Evolutionary conservation across 1,284 basidiomycete species (phyloP), one percentile per base, ranked within the genome.

Genomic region (Leccinum angustisporum): DNA sequence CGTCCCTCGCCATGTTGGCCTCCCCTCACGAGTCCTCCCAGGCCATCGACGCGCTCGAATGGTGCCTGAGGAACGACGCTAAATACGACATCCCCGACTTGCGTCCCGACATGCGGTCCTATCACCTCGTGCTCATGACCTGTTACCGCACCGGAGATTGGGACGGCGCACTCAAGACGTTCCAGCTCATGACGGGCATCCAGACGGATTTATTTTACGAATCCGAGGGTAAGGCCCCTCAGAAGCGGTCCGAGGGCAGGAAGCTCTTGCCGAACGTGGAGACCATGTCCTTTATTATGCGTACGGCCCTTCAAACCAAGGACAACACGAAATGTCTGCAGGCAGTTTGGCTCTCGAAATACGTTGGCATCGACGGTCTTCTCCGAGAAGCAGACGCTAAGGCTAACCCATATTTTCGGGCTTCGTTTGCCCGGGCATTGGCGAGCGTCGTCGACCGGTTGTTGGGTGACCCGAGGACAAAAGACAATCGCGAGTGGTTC

Each of bases 131-230:
- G 54, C 78, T 90, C 64, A 73, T 76, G 61, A 79, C 82, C 1
- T 90, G 88, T 70, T 83, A 84, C 81, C 79, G 81, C 56, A 78
- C 78, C 46, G 78, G 70, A 16, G 87, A 91, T 73, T 92, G 88
- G 89, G 74, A 72, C 36, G 76, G 78, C 30, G 83, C 87, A 1
- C 71, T 77, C 52, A 79, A 79, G 56, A 76, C 82, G 13, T 88
- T 90, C 70, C 83, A 88, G 64, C 74, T 88, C 63, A 85, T 90
- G 83, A 85, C 87, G 5, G 88, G 88, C 5, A 84, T 83, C 67
- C 79, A 80, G 62, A 69, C 72, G 3, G 76, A 80, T 59, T 83
- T 85, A 64, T 84, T 88, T 69, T 74, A 79, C 70, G 81, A 82
- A 61, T 79, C 79, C n/a, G 70, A 77, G 11, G 68, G 70, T 7